A percentile compares a stretch with the other conserved stretches of the same genome.
Conservation (phyloP, 1,139 yeast genomes). For the Wickerhamiella pararugosa region DNA sequence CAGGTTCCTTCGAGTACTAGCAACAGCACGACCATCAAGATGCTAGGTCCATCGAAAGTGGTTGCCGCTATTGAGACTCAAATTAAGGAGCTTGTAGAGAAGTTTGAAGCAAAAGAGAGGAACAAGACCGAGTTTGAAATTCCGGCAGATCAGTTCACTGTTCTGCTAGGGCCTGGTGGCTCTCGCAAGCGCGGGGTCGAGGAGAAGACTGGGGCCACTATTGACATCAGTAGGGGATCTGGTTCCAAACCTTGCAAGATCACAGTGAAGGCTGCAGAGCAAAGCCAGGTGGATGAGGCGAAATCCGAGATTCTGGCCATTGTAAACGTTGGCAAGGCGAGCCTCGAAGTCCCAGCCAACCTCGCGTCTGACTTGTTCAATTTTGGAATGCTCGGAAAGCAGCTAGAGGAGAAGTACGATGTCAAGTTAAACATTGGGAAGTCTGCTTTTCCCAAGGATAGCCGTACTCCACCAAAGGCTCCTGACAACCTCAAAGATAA, state of each 20-base stretch:
- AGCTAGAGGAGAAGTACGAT: constrained; percentile 37
- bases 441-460: neutral
- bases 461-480: constrained; percentile 34
- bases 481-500: constrained; percentile 13
- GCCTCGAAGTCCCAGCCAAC: constrained; percentile 41
- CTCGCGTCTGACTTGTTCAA: constrained; percentile 51
- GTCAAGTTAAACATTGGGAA: constrained; percentile 35
- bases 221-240: constrained; percentile 49
- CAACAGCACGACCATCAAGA: constrained; percentile 39
- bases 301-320: constrained; percentile 20
- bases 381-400: constrained; percentile 50
- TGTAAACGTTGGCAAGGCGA: constrained; percentile 27
- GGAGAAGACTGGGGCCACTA: constrained; percentile 45
- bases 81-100: constrained; percentile 48
- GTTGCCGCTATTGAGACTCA: constrained; percentile 56
- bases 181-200: constrained; percentile 58
- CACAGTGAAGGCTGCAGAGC: constrained; percentile 21
- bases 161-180: constrained; percentile 75
- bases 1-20: constrained; percentile 64
- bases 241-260: constrained; percentile 29
- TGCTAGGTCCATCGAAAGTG: constrained; percentile 58
- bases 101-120: constrained; percentile 39
- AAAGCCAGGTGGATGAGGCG: constrained; percentile 24
- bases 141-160: constrained; percentile 61
- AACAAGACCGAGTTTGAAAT: constrained; percentile 43